Conservation (phyloP, 164 flowering plant genomes). For the Tinospora cordifolia region DNA sequence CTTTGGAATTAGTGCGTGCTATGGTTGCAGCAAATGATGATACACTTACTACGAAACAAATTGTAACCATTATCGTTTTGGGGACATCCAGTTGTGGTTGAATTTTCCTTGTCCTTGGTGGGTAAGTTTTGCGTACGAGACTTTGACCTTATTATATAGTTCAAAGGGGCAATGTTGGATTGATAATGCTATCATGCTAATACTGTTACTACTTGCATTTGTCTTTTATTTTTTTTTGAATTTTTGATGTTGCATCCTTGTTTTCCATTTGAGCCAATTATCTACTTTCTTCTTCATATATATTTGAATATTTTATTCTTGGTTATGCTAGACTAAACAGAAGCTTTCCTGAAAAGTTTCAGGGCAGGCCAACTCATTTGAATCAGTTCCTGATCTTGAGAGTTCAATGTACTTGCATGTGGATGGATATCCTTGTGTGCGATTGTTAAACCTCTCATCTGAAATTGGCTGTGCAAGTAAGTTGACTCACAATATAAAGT, state of each 20-base stretch:
- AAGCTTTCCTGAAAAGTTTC: constrained; percentile 17
- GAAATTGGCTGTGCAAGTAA: constrained; percentile 95
- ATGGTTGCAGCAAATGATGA: too few relatives aligned
- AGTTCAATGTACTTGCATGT: constrained; percentile 60
- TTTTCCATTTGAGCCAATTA: background rate
- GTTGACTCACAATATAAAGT: constrained; percentile 14
- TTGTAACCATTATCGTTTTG: too few relatives aligned
- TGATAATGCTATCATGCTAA: background rate
- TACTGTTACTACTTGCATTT: background rate
- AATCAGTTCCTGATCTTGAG: constrained; percentile 90
- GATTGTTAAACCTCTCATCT: constrained; percentile 80
- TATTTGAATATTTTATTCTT: constrained; percentile 1
- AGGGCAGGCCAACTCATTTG: constrained; percentile 37
- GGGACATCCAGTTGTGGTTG: background rate
- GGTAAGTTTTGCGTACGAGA: background rate
- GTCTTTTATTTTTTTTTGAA: too few relatives aligned
- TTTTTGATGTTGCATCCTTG: background rate
- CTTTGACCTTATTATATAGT: background rate
- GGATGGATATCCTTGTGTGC: constrained; percentile 84
- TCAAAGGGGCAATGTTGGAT: background rate
- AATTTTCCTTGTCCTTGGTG: background rate
- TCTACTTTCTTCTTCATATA: background rate
- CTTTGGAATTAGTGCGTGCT: too few relatives aligned
- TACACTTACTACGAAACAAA: too few relatives aligned
- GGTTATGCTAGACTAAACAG: background rate